Percentiles rank a stretch among this genome's conserved stretches.
Conservation (phyloP, 2,329 filamentous ascomycete genomes). For the Trichoderma sp. region DNA sequence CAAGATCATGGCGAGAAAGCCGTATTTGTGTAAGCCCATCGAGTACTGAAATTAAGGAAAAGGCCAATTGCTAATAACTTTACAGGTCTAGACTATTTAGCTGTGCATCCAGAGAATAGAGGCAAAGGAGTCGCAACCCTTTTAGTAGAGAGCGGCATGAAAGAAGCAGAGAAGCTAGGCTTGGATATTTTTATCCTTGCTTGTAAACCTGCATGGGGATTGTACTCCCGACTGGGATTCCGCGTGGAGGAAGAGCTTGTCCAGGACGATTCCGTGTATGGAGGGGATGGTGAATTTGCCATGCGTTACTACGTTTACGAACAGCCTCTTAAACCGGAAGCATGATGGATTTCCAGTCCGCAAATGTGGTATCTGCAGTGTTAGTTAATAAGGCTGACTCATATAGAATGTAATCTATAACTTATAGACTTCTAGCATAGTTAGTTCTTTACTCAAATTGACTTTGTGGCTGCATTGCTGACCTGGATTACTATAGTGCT, state of each 20-base stretch:
- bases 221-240: constrained; percentile 34
- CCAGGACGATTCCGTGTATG: constrained; percentile 32
- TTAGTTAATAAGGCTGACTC: too few species aligned
- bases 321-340: background rate
- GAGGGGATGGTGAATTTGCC: background rate
- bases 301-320: constrained; percentile 12
- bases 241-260: constrained; percentile 29
- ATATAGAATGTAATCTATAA: background rate
- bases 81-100: constrained; percentile 34
- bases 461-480: background rate
- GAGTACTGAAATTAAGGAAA: background rate
- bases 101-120: constrained; percentile 35
- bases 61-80: background rate
- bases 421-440: background rate
- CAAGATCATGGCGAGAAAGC: background rate
- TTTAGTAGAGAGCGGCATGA: constrained; percentile 33
- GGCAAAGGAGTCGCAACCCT: constrained; percentile 33
- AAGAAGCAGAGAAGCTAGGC: constrained; percentile 31
- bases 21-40: background rate
- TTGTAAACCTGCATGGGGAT: constrained; percentile 28
- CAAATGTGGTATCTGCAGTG: background rate
- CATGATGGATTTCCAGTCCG: too few species aligned
- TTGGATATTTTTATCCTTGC: constrained; percentile 32
- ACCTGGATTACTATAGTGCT: background rate
- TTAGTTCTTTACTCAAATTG: background rate